Percentiles rank a stretch among this genome's conserved stretches.
Evolutionary conservation across 176 grass and related monocot genomes (phyloP).

Genomic region (Elaeis guineensis): DNA sequence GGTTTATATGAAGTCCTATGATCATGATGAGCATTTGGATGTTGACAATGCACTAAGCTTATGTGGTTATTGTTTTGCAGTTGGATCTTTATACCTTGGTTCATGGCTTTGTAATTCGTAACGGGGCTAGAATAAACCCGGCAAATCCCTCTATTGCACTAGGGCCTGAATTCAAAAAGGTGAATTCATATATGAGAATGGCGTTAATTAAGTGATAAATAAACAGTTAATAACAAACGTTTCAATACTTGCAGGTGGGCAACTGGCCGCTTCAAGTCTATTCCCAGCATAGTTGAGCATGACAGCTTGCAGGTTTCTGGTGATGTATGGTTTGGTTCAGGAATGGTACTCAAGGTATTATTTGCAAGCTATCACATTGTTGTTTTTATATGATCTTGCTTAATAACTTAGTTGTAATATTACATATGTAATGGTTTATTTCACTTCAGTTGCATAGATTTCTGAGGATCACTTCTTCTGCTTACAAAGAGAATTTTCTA

Average conservation of each 20-base stretch:
- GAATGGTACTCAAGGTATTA: slow-evolving; percentile 68
- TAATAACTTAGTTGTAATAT: no score
- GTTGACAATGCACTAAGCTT: neutral
- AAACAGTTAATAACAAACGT: neutral
- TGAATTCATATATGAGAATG: slow-evolving; percentile 13
- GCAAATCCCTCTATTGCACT: slow-evolving; percentile 78
- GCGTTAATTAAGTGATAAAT: no score
- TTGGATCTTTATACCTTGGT: slow-evolving; percentile 90
- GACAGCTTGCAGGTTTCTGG: slow-evolving; percentile 90
- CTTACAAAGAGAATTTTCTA: no score
- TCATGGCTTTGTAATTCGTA: slow-evolving; percentile 76
- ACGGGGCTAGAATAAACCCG: slow-evolving; percentile 50
- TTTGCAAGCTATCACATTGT: no score
- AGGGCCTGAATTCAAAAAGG: slow-evolving; percentile 94
- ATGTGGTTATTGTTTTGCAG: slow-evolving; percentile 24
- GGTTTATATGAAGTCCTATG: slow-evolving; percentile 30
- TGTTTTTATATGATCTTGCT: no score
- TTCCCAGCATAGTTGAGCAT: slow-evolving; percentile 89
- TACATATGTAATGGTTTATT: no score
- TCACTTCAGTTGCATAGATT: no score
- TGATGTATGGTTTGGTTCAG: slow-evolving; percentile 75
- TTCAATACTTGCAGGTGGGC: slow-evolving; percentile 42
- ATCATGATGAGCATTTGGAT: slow-evolving; percentile 1
- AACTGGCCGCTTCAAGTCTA: slow-evolving; percentile 81
- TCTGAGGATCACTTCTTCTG: no score